These are phyloP conservation scores for Podochytrium sp. DNA, from an alignment of 192 early-diverging fungal species.

Conservation along the genomic window DNA sequence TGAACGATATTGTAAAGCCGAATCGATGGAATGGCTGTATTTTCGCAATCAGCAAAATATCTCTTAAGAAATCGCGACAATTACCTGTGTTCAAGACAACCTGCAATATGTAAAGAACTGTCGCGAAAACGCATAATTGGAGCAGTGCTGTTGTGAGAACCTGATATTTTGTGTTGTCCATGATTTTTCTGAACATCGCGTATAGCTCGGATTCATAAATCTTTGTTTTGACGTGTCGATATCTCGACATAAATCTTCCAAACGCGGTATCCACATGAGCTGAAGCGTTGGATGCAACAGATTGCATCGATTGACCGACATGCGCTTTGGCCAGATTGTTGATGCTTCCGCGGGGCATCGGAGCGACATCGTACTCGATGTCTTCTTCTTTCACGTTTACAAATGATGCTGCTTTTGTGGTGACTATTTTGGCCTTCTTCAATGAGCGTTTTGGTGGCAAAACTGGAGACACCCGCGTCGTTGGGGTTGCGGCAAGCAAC, in stretches of 20 bases:
- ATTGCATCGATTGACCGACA: background rate
- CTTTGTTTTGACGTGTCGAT: background rate
- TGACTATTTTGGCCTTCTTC: too few relatives aligned
- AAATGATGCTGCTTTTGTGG: too few relatives aligned
- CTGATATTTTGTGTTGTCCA: background rate
- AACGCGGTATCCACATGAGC: background rate
- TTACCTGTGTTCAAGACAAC: background rate
- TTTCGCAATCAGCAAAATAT: too few relatives aligned
- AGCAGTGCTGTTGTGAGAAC: background rate
- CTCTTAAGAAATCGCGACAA: too few relatives aligned
- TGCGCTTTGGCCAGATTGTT: background rate
- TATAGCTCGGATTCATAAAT: background rate
- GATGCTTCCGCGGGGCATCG: too few relatives aligned
- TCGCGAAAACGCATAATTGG: background rate
- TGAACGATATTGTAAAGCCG: background rate
- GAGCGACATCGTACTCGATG: too few relatives aligned
- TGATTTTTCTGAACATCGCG: background rate
- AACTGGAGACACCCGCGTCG: too few relatives aligned
- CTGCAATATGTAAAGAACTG: background rate
- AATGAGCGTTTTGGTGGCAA: too few relatives aligned
- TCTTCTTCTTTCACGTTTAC: too few relatives aligned
- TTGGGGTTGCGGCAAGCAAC: too few relatives aligned
- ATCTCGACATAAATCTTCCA: background rate
- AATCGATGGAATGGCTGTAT: background rate
- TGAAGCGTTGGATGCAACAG: background rate